phyloP scores from a whole-genome alignment of 306 rosid genomes.

The Cyclanthera cordifolia region DNA sequence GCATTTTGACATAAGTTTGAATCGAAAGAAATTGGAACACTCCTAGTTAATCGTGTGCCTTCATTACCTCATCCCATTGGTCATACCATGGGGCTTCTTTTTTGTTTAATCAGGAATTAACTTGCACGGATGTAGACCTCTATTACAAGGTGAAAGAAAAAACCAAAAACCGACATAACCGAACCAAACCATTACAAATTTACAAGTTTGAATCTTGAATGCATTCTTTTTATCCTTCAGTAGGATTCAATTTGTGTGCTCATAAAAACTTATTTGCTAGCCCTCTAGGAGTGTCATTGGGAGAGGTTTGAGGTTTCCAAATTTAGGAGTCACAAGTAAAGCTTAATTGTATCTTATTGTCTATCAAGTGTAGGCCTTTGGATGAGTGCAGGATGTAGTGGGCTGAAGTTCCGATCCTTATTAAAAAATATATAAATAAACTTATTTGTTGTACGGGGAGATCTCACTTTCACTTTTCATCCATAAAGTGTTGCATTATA shows the following conservation, averaged over 20 bases:
- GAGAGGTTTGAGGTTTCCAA: no score
- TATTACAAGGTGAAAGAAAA: background rate
- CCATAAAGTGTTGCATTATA: background rate
- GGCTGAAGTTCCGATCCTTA: no score
- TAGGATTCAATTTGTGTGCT: background rate
- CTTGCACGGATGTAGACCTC: background rate
- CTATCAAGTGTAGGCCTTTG: no score
- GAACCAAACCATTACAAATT: no score
- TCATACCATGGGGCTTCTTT: no score
- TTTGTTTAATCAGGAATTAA: conserved; percentile 1
- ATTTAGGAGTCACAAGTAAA: no score
- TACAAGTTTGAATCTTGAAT: no score
- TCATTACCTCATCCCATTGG: background rate
- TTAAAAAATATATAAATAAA: background rate
- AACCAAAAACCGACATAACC: no score
- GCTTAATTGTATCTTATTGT: no score
- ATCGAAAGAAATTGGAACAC: background rate
- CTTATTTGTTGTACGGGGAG: background rate
- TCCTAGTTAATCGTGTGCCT: background rate
- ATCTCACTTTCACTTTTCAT: background rate
- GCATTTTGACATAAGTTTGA: background rate
- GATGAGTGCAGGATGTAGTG: no score
- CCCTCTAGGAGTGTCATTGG: no score
- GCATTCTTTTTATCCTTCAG: background rate
- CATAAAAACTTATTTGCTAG: no score